A percentile compares a stretch with the other conserved stretches of the same genome.
phyloP scores from a whole-genome alignment of 495 filamentous ascomycete species.

The Penicillium steckii region DNA sequence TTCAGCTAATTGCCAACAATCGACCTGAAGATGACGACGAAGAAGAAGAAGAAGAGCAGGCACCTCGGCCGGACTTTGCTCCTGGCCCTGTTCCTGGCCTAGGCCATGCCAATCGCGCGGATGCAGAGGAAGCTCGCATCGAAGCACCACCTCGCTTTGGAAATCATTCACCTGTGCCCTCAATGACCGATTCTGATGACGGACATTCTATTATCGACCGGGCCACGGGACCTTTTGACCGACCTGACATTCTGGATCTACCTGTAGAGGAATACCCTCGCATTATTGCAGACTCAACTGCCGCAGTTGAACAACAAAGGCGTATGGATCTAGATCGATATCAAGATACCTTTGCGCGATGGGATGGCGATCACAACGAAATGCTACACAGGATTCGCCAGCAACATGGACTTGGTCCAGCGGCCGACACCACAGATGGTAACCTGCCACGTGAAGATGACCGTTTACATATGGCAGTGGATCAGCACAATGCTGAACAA shows the following conservation, averaged over 20 bases:
- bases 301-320: too few species aligned
- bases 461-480: too few species aligned
- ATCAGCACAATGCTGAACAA: too few species aligned
- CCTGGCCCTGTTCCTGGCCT: conserved; percentile 1
- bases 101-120: conserved; percentile 15
- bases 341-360: conserved; percentile 50
- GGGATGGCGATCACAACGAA: conserved; percentile 57
- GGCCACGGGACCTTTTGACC: too few species aligned
- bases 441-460: neutral
- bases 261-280: too few species aligned
- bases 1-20: conserved; percentile 38
- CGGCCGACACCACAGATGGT: conserved; percentile 54
- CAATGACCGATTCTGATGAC: conserved; percentile 24
- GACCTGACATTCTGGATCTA: neutral
- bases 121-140: conserved; percentile 14
- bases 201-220: conserved; percentile 10
- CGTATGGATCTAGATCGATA: neutral
- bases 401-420: conserved; percentile 41
- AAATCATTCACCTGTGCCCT: conserved; percentile 22
- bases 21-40: conserved; percentile 29
- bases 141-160: conserved; percentile 6
- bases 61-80: conserved; percentile 2
- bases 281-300: too few species aligned
- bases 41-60: conserved; percentile 19
- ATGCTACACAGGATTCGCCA: conserved; percentile 62